These are phyloP conservation scores for Talaromyces albobiverticillius DNA, from an alignment of 2,329 filamentous ascomycete genomes.

Conservation along the genomic window DNA sequence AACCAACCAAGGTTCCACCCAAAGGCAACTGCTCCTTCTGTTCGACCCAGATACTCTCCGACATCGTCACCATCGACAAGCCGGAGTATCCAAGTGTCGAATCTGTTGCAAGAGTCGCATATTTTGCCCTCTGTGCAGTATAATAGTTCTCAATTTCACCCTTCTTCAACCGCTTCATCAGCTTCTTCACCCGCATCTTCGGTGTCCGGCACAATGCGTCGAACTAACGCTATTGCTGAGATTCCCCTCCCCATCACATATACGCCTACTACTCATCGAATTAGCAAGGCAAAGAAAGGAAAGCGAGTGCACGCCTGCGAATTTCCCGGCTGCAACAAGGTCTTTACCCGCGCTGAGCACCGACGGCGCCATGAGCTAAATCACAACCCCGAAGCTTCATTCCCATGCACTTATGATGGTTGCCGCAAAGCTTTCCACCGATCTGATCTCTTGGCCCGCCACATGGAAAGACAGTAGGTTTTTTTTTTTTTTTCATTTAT, in stretches of 20 bases:
- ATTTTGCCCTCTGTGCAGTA: not conserved
- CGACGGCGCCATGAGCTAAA: constrained; percentile 50
- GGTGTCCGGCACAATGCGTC: constrained; percentile 19
- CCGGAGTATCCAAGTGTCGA: not conserved
- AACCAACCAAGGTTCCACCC: not conserved
- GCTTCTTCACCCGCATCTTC: constrained; percentile 4
- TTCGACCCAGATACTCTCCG: not conserved
- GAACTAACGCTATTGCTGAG: constrained; percentile 26
- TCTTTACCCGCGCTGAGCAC: constrained; percentile 52
- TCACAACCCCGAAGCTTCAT: constrained; percentile 48
- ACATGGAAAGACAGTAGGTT: constrained; percentile 51
- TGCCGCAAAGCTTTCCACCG: constrained; percentile 50
- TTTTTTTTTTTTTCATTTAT: not conserved
- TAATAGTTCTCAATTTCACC: not conserved
- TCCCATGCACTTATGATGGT: constrained; percentile 40
- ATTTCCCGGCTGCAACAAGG: constrained; percentile 47
- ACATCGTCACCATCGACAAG: not conserved
- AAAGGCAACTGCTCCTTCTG: not conserved
- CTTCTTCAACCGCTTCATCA: constrained; percentile 4
- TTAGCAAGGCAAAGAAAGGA: constrained; percentile 53
- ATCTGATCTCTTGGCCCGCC: constrained; percentile 45
- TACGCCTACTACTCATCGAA: constrained; percentile 49
- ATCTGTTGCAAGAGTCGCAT: not conserved
- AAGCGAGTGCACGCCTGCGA: constrained; percentile 50
- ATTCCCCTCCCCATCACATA: constrained; percentile 40